Base-by-base conservation (phyloP, 2,329 filamentous ascomycete genomes). In the Cadophora luteo-olivacea region DNA sequence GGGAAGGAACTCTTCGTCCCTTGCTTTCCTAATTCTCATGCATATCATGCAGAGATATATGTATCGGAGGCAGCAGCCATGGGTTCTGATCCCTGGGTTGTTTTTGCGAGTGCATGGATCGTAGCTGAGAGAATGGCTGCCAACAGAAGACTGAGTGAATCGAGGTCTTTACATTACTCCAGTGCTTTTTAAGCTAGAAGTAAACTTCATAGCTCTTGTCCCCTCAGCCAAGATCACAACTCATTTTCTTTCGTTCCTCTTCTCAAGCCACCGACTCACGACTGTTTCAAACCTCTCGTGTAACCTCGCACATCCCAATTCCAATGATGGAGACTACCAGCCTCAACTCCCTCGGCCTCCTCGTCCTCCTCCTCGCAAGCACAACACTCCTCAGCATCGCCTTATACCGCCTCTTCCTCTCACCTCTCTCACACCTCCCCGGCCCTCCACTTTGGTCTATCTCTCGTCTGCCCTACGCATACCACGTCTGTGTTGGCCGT, bases 401-500 rank as follows among this genome's bases (percentile, higher is more conserved):
- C 11, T 19, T 64, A 32, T 64, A 64, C n/a, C 41, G 64, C 25
- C 38, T 66, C n/a, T 69, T 64, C 41, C 67, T 74, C 32, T 68
- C 69, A 45, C 70, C 72, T 4, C 51, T 70, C 25, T 36, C 66
- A 12, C 58, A 68, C 7, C 65, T 67, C 48, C 72, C 71, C 12
- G 71, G 72, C 11, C 71, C 72, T 36, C 51, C 38, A 19, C 54
- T 70, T 2, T 71, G 67, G 67, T 62, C 63, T 7, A 64, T 65
- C 12, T 52, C 72, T 4, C 66, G 71, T 1, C 38, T 73, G 3
- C 63, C 66, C 19, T 64, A 61, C 24, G 62, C 54, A 4, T 69
- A 67, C 24, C 36, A 70, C 45, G 14, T 61, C 6, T 60, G 64
- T 22, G 36, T 22, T 22, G 72, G 72, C 4, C 33, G 51, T 11